These are phyloP conservation scores for Parafenestella ontariensis DNA, from an alignment of 2,329 filamentous ascomycete species.

Conservation along the genomic window DNA sequence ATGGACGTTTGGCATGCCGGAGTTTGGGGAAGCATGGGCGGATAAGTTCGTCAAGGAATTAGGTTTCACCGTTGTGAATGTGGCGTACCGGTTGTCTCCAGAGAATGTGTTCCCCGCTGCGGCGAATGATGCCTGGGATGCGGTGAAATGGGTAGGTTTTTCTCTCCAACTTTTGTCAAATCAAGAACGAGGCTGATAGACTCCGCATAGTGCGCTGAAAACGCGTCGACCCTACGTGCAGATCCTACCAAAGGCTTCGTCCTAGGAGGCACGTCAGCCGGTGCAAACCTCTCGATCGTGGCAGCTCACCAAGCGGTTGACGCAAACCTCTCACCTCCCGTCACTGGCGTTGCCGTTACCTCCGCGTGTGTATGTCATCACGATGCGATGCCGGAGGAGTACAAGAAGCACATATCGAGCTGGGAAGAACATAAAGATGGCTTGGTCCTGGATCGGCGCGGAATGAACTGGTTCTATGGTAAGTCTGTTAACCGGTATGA, in stretches of 20 bases:
- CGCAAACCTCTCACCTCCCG: constrained; percentile 12
- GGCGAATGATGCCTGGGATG: constrained; percentile 10
- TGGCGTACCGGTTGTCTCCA: constrained; percentile 18
- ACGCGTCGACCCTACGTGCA: constrained; percentile 14
- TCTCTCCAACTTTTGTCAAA: neutral
- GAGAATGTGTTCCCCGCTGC: constrained; percentile 16
- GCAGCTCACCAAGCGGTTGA: constrained; percentile 25
- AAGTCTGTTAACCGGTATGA: neutral
- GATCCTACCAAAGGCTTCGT: constrained; percentile 22
- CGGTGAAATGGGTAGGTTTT: constrained; percentile 16
- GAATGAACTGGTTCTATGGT: constrained; percentile 17
- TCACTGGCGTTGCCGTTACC: constrained; percentile 21
- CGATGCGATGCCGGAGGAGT: constrained; percentile 21
- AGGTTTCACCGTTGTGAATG: constrained; percentile 11
- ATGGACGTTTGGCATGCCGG: constrained; percentile 19
- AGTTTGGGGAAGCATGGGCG: constrained; percentile 9
- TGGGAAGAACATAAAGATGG: constrained; percentile 22
- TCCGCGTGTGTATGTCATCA: constrained; percentile 17
- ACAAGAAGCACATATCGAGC: constrained; percentile 18
- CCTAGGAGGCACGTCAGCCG: constrained; percentile 22
- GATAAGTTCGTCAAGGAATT: constrained; percentile 12
- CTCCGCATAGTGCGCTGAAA: constrained; percentile 4
- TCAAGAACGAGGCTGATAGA: neutral
- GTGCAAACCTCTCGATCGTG: constrained; percentile 20
- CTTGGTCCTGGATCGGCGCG: constrained; percentile 16